Evolutionary conservation across 805 yeast genomes (phyloP).

Genomic region (Diddensiella santjacobensis): DNA sequence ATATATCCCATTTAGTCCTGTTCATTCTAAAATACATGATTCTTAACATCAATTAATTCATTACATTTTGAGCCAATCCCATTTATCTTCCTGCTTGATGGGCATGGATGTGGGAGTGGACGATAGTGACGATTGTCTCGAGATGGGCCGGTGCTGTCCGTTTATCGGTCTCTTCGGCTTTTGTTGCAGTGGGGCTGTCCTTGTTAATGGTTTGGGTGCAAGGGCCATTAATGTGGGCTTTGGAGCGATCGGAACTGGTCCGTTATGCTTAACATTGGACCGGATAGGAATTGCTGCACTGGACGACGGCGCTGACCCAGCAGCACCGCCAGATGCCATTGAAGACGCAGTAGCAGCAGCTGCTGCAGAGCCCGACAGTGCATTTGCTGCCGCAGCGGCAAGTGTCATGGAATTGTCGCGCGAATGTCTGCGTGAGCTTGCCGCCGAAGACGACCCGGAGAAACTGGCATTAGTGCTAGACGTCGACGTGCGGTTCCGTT

Average conservation of each 20-base stretch:
- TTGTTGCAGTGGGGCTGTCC: no score
- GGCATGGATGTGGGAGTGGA: conserved; percentile 6
- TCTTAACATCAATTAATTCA: no score
- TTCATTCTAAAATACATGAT: not conserved
- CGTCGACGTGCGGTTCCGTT: conserved; percentile 61
- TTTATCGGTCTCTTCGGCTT: conserved; percentile 8
- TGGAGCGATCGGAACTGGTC: conserved; percentile 25
- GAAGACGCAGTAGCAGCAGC: conserved; percentile 3
- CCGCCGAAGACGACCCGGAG: not conserved
- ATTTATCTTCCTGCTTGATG: conserved; percentile 18
- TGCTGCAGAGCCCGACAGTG: not conserved
- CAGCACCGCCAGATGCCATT: not conserved
- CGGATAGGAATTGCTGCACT: conserved; percentile 6
- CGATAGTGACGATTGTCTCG: not conserved
- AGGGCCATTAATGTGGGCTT: conserved; percentile 13
- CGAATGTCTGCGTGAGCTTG: not conserved
- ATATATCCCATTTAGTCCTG: not conserved
- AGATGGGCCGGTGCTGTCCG: not conserved
- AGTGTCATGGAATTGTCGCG: not conserved
- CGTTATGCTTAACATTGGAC: not conserved
- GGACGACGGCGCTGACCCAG: conserved; percentile 2
- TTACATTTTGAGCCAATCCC: conserved; percentile 28
- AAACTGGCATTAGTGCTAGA: not conserved
- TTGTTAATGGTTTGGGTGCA: conserved; percentile 11
- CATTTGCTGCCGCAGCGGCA: conserved; percentile 1